phyloP scores from a whole-genome alignment of 306 rosid species.

The Rosa chinensis region DNA sequence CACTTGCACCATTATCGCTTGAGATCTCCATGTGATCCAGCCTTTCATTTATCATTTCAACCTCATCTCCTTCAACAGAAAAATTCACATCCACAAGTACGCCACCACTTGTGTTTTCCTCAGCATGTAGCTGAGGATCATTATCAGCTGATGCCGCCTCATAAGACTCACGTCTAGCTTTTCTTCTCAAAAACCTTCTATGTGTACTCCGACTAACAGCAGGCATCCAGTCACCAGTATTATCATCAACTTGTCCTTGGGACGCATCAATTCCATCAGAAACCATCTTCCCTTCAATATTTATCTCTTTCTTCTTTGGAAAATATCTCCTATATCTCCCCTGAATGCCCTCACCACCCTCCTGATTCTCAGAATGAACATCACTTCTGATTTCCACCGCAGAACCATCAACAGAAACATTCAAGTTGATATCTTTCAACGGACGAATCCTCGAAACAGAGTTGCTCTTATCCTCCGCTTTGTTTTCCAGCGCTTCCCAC shows the following conservation, averaged over 20 bases:
- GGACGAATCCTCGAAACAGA: conserved; percentile 67
- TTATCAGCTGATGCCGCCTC: conserved; percentile 48
- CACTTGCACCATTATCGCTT: conserved; percentile 56
- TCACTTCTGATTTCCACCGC: conserved; percentile 36
- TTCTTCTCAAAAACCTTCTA: conserved; percentile 76
- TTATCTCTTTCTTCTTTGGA: conserved; percentile 61
- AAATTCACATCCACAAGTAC: conserved; percentile 27
- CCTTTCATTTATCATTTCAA: conserved; percentile 31
- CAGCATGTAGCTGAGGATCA: conserved; percentile 43
- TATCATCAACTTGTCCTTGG: conserved; percentile 58
- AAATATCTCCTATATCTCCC: conserved; percentile 45
- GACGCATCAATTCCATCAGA: conserved; percentile 83
- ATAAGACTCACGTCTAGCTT: conserved; percentile 62
- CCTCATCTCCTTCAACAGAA: conserved; percentile 33
- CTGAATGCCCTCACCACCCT: conserved; percentile 21
- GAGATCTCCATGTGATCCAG: conserved; percentile 47
- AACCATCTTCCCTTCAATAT: conserved; percentile 75
- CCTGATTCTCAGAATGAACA: conserved; percentile 43
- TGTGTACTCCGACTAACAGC: conserved; percentile 91
- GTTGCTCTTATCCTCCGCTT: conserved; percentile 38
- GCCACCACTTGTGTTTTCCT: conserved; percentile 26
- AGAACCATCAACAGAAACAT: conserved; percentile 38
- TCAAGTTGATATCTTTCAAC: conserved; percentile 68
- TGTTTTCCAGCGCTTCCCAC: conserved; percentile 82
- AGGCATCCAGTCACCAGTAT: conserved; percentile 78